Base-by-base conservation (phyloP, 2,329 filamentous ascomycete species). In the Hirsutella thompsonii region DNA sequence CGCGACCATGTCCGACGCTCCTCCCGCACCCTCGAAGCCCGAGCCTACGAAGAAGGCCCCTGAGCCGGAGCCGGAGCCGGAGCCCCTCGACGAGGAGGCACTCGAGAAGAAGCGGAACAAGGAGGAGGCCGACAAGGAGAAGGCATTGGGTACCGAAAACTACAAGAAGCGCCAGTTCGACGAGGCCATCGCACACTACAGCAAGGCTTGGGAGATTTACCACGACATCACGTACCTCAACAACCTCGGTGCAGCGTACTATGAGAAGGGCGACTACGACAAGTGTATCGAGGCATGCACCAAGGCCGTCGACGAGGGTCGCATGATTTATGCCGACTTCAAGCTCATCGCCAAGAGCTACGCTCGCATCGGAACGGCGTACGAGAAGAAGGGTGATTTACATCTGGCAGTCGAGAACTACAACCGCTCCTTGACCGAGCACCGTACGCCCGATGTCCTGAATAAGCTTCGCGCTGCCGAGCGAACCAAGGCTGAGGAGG, bases 161-260 rank as follows among this genome's bases (percentile, higher is more conserved):
- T 98, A 98, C 74, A 98, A 98, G 81, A 96, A 96, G 76, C 82
- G 87, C 52, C 81, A 95, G 58, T 95, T 98, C 51, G 92, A 96
- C 54, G 79, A 83, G 56, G 92, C 92, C 39, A 95, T 98, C 54
- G 78, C 81, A 57, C 87, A 98, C 68, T 98, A 98, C 71, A 76
- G 63, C 59, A 93, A 94, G 62, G 92, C 92, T 0, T 98, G 92
- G 92, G 89, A 94, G 44, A 64, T 84, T 32, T 73, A 86, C 76
- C 92, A 95, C 72, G 92, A 98, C 55, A 94, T 98, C 55, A 92
- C 90, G 14, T 98, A 98, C 66, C 74, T 96, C 45, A 98, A 93
- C 69, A 98, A 98, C 66, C 74, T 94, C 26, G 87, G 88, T 45
- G 92, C 92, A 3, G 92, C 90, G 45, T 79, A 93, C 55, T 96